Evolutionary conservation across 208 protist species (phyloP).

Genomic region (Acanthamoeba sp.): DNA sequence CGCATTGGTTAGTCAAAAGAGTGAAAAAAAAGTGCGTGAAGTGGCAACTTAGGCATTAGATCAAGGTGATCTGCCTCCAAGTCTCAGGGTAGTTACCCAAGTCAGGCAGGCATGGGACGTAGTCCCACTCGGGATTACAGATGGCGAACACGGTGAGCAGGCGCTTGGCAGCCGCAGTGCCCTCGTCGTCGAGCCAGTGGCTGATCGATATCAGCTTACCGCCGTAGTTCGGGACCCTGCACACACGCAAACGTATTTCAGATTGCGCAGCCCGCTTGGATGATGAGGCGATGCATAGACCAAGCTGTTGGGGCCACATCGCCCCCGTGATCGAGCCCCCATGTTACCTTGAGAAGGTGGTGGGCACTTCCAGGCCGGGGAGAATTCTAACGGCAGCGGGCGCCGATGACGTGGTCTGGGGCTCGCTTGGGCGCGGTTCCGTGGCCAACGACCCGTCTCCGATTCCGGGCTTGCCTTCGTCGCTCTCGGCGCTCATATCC

Average conservation of each 20-base stretch:
- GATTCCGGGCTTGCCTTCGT: not conserved
- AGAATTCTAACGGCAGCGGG: not conserved
- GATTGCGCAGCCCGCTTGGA: too few relatives aligned
- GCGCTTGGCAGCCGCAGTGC: not conserved
- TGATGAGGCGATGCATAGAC: too few relatives aligned
- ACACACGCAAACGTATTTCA: too few relatives aligned
- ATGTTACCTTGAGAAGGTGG: not conserved
- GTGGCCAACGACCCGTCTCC: too few relatives aligned
- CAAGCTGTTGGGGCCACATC: too few relatives aligned
- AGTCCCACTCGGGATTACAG: slow-evolving; percentile 14
- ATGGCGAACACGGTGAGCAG: slow-evolving; percentile 42
- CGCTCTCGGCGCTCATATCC: not conserved
- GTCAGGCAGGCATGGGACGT: slow-evolving; percentile 25
- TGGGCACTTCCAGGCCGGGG: not conserved
- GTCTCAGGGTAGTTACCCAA: not conserved
- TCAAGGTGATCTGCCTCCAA: too few relatives aligned
- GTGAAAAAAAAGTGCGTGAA: not conserved
- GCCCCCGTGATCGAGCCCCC: too few relatives aligned
- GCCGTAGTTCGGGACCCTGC: not conserved
- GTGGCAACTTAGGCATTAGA: not conserved
- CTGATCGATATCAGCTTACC: not conserved
- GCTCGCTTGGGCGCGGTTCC: too few relatives aligned
- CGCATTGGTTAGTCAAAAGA: too few relatives aligned
- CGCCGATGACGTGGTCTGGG: not conserved
- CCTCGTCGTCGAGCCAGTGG: not conserved